phyloP scores from a whole-genome alignment of 164 flowering plant species.

The Stephania yunnanensis region DNA sequence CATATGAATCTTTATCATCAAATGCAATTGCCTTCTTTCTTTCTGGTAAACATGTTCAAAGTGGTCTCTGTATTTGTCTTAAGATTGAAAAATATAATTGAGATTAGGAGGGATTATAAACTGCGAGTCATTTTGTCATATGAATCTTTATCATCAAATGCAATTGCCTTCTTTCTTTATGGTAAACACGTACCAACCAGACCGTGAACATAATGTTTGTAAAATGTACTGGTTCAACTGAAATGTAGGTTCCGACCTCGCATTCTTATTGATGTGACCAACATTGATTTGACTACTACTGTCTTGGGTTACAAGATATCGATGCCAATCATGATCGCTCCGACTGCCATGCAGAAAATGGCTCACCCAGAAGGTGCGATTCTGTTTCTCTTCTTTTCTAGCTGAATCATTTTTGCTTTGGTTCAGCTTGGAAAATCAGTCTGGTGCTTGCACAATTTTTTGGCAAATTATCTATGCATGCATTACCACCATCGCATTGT shows the following conservation, averaged over 20 bases:
- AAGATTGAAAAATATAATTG: too few species aligned
- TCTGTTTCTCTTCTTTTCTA: not conserved
- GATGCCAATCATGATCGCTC: slow-evolving; percentile 65
- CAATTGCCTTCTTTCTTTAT: not conserved
- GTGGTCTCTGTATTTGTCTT: too few species aligned
- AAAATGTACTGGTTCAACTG: not conserved
- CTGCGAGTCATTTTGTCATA: too few species aligned
- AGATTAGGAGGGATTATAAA: too few species aligned
- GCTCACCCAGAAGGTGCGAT: slow-evolving; percentile 58
- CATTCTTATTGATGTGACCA: slow-evolving; percentile 53
- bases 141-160: not conserved
- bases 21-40: too few species aligned
- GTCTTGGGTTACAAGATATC: slow-evolving; percentile 56
- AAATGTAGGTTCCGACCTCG: slow-evolving; percentile 48
- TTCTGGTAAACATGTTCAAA: not conserved
- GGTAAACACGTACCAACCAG: not conserved
- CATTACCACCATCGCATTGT: too few species aligned
- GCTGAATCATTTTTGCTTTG: not conserved
- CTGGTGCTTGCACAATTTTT: not conserved
- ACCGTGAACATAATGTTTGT: too few species aligned
- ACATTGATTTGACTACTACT: slow-evolving; percentile 48
- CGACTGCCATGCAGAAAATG: slow-evolving; percentile 61
- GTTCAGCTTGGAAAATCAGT: not conserved
- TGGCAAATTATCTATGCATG: not conserved
- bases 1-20: not conserved